Conservation (phyloP, 1,139 yeast species). For the Scheffersomyces lignicola region DNA sequence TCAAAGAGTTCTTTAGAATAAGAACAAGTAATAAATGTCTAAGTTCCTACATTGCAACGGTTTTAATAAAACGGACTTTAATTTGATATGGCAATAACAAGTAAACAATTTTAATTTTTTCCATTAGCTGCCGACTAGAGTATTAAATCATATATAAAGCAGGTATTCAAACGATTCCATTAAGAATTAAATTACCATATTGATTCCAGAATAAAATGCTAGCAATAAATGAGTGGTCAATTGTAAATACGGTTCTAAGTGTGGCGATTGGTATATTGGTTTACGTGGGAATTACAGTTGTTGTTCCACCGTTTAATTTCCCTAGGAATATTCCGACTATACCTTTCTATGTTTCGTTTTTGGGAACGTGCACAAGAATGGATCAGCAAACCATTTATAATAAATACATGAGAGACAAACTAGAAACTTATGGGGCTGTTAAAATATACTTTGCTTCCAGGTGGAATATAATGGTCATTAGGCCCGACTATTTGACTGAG, state of each 20-base stretch:
- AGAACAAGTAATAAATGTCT: too few relatives aligned
- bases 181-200: too few relatives aligned
- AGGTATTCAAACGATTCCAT: too few relatives aligned
- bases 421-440: conserved; percentile 57
- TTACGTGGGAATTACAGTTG: conserved; percentile 14
- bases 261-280: conserved; percentile 7
- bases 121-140: too few relatives aligned
- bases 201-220: too few relatives aligned
- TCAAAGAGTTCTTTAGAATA: too few relatives aligned
- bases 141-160: too few relatives aligned
- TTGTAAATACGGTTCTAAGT: neutral
- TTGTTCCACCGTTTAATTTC: conserved; percentile 32
- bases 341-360: conserved; percentile 59
- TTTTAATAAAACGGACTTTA: too few relatives aligned
- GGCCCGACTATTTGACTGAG: conserved; percentile 47
- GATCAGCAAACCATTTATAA: conserved; percentile 54
- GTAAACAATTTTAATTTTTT: too few relatives aligned
- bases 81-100: too few relatives aligned
- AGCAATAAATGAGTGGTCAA: too few relatives aligned
- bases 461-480: conserved; percentile 59
- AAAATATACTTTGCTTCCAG: conserved; percentile 62
- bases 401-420: conserved; percentile 35
- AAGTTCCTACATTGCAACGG: too few relatives aligned
- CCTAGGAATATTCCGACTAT: conserved; percentile 55
- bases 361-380: conserved; percentile 42